A percentile compares a stretch with the other conserved stretches of the same genome.
phyloP scores from a whole-genome alignment of 805 yeast species.

The Yamadazyma sp. region DNA sequence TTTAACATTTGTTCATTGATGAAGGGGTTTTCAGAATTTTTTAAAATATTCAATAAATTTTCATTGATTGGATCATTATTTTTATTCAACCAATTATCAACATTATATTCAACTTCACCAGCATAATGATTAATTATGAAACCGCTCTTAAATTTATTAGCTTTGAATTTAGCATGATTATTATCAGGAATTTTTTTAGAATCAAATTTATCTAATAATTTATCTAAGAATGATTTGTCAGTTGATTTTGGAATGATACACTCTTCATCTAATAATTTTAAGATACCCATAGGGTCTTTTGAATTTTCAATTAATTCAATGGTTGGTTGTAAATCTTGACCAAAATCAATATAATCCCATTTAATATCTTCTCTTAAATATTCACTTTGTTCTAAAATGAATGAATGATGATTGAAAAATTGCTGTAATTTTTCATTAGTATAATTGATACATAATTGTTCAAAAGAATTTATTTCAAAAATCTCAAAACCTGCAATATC shows the following conservation, averaged over 20 bases:
- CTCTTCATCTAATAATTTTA: constrained; percentile 89
- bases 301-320: constrained; percentile 83
- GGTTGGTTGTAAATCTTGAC: constrained; percentile 90
- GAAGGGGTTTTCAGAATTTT: constrained; percentile 54
- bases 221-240: constrained; percentile 79
- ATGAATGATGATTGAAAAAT: constrained; percentile 60
- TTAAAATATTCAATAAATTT: constrained; percentile 58
- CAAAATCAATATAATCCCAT: constrained; percentile 85
- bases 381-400: constrained; percentile 59
- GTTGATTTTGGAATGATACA: constrained; percentile 91
- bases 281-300: constrained; percentile 60
- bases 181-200: constrained; percentile 28
- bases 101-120: constrained; percentile 90
- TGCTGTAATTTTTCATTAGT: constrained; percentile 62
- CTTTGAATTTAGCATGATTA: constrained; percentile 52
- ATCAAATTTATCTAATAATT: constrained; percentile 66
- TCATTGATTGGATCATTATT: constrained; percentile 92
- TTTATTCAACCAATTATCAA: constrained; percentile 91
- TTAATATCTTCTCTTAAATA: constrained; percentile 56
- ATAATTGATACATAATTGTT: constrained; percentile 58
- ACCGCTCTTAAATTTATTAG: constrained; percentile 72
- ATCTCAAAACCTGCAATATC: constrained; percentile 66
- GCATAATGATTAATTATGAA: constrained; percentile 92
- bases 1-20: constrained; percentile 37
- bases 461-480: constrained; percentile 55